Evolutionary conservation across 345 rosid genomes (phyloP).

Genomic region (Camelina sativa): DNA sequence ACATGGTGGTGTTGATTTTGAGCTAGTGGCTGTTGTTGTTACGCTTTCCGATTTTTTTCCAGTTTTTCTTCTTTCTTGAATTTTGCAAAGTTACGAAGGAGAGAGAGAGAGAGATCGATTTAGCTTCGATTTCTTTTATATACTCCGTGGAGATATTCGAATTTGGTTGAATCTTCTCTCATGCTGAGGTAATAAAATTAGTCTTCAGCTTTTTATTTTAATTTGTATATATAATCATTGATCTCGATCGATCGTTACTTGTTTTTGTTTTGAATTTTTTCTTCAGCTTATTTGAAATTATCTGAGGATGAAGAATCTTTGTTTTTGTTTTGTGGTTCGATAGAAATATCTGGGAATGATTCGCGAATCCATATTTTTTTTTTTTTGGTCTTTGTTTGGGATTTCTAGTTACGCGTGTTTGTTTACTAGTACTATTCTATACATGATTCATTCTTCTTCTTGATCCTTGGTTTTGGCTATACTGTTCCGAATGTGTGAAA

Average conservation of each 20-base stretch:
- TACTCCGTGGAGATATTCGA: slow-evolving; percentile 5
- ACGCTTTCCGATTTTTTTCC: neutral
- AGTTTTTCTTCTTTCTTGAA: neutral
- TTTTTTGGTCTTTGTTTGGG: slow-evolving; percentile 5
- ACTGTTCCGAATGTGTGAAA: slow-evolving; percentile 6
- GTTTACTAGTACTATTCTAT: neutral
- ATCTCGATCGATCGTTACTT: slow-evolving; percentile 10
- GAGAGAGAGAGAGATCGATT: slow-evolving; percentile 4
- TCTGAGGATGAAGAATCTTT: slow-evolving; percentile 6
- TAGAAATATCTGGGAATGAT: neutral
- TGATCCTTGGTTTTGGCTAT: neutral
- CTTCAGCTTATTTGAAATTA: slow-evolving; percentile 13
- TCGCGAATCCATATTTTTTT: neutral
- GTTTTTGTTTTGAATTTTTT: neutral
- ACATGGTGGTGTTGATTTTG: neutral
- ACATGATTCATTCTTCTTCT: neutral
- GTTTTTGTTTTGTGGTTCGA: neutral
- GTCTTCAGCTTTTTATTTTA: neutral
- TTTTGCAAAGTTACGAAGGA: neutral
- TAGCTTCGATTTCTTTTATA: neutral
- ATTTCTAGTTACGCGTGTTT: slow-evolving; percentile 18
- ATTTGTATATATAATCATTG: neutral
- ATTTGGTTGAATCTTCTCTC: slow-evolving; percentile 30
- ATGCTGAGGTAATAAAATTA: slow-evolving; percentile 34
- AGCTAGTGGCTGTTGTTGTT: slow-evolving; percentile 14